Base-by-base conservation (phyloP, 1,284 basidiomycete species). In the Hemileia vastatrix region DNA sequence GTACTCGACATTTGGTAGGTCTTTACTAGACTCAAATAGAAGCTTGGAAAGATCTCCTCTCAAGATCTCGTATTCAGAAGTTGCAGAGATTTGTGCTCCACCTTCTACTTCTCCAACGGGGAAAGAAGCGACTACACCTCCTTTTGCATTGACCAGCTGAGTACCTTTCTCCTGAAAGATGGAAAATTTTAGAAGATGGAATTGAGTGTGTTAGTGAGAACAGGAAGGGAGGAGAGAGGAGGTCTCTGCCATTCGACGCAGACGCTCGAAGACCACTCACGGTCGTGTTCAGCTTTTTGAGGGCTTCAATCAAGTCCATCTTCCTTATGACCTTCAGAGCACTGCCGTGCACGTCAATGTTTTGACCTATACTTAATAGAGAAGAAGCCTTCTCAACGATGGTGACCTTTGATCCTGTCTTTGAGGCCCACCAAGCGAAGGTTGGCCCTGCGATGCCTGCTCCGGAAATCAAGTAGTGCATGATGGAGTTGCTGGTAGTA, bases 371-470 rank as follows among this genome's bases (percentile, higher is more conserved):
- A 0, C 62, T 54, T 2, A 72, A 65, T 8, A 77, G 66, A 8
- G 52, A 43, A 6, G 66, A 58, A 8, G 67, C 64, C 27, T 72
- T 70, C 57, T 78, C 77, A 13, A 78, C 65, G 27, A 78, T 54
- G 11, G 77, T 77, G 6, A 73, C 70, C 6, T 54, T 54, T 18
- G 64, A 65, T 6, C 73, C 74, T 15, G 68, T 66, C 15, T 65
- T 67, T 3, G 68, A 54, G 4, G 76, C 66, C 65, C 66, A 74
- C 24, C 63, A 75, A 0, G 77, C 76, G 6, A 72, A 31, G 1
- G 72, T 66, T 23, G 76, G 72, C 0, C 77, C 77, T 11, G 76
- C 74, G 27, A 78, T 75, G 47, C 75, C 69, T 0, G 71, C 77
- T 3, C 77, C 77, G 13, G 69, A 71, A 63, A 78, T 74, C n/a